phyloP scores from a whole-genome alignment of 2,329 filamentous ascomycete species.

The Colletotrichum simmondsii region DNA sequence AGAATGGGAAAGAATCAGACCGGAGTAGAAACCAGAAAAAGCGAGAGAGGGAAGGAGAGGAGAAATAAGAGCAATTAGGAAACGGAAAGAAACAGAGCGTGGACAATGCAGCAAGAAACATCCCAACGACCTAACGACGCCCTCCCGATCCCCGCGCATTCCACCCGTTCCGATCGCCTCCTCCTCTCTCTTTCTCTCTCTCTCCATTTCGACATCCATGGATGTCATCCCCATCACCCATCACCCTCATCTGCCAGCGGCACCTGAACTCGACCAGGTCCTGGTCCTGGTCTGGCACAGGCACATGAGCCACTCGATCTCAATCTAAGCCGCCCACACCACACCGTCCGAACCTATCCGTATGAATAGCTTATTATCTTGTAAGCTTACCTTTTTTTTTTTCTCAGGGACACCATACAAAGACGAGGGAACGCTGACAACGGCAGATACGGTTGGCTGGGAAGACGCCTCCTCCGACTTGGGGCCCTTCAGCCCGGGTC shows the following conservation, averaged over 20 bases:
- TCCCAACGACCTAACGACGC: constrained; percentile 11
- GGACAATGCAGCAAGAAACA: constrained; percentile 1
- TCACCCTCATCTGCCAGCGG: constrained; percentile 5
- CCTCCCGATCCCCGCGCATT: constrained; percentile 32
- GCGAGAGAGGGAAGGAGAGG: not conserved
- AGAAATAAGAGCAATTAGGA: not conserved
- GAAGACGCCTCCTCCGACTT: constrained; percentile 4
- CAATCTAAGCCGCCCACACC: not conserved
- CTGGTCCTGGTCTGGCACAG: not conserved
- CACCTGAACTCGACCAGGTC: constrained; percentile 2
- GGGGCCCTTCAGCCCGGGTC: constrained; percentile 3
- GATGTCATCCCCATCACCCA: not conserved
- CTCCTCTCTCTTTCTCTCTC: not conserved
- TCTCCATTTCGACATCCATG: not conserved
- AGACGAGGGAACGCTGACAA: not conserved
- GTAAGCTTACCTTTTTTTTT: not conserved
- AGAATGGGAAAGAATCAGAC: not conserved
- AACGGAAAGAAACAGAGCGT: not conserved
- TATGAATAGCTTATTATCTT: not conserved
- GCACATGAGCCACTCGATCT: not conserved
- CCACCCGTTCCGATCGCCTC: constrained; percentile 32
- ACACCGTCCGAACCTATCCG: not conserved
- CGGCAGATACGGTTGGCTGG: not conserved
- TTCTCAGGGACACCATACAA: not conserved
- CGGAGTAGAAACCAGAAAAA: not conserved